Evolutionary conservation across 495 filamentous ascomycete species (phyloP), one percentile per base, ranked within the genome.

Genomic region (Lindgomyces ingoldianus): DNA sequence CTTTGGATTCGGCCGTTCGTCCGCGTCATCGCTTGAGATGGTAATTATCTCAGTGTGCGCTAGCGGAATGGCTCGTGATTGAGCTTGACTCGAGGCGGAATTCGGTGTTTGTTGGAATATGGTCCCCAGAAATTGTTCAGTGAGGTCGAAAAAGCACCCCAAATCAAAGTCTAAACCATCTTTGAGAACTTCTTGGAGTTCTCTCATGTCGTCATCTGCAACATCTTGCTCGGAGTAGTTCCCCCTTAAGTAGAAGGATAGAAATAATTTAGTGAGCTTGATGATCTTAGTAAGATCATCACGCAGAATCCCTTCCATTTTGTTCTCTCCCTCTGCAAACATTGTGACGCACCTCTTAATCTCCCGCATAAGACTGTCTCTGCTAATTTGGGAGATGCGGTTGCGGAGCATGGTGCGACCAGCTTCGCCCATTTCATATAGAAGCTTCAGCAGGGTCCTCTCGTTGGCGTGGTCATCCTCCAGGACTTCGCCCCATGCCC

Each of bases 401-500:
- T 11, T 27, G 16, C 60, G 50, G 25, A 71, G 47, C 1, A 39
- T 50, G 6, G 57, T 53, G 9, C 48, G n/a, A 16, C 53, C 62
- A 0, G 50, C 47, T 14, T 19, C 21, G 21, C 22, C 41, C 45
- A 68, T 54, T 8, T 70, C 51, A 4, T 42, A 50, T 0, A 77
- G 26, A 3, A 73, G 1, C 48, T 77, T 77, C 60, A 74, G 68
- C 6, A 77, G 51, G 4, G 72, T 57, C 26, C 71, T 39, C 33
- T 39, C 52, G 21, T 70, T 72, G 10, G 72, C 46, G 30, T 77
- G 70, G 1, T 19, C 4, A 4, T 59, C 57, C 4, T 45, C 57
- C 2, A 46, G 16, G 2, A 76, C 57, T 18, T 68, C 55, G 0
- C 49, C 41, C 63, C 56, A 67, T 9, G 36, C 29, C 74, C 74